phyloP scores from a whole-genome alignment of 2,329 filamentous ascomycete genomes.

The Curvularia eragrostidis region DNA sequence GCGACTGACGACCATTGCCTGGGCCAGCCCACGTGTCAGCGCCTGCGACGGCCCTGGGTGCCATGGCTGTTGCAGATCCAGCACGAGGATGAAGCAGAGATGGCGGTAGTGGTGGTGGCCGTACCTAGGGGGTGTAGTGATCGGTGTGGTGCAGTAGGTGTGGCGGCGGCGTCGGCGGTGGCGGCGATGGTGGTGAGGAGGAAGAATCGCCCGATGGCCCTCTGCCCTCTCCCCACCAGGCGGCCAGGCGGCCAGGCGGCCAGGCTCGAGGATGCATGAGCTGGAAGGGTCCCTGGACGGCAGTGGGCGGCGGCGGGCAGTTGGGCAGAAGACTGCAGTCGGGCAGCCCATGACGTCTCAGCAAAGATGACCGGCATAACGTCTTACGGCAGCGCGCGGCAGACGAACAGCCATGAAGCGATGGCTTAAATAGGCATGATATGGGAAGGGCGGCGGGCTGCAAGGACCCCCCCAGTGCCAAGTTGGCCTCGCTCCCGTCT shows the following conservation, averaged over 20 bases:
- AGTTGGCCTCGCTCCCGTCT: constrained; percentile 9
- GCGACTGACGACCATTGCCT: constrained; percentile 13
- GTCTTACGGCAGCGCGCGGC: constrained; percentile 9
- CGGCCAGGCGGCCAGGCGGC: no score
- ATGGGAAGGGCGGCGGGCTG: constrained; percentile 4
- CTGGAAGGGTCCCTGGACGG: no score
- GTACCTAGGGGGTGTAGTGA: no score
- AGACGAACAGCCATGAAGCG: constrained; percentile 4
- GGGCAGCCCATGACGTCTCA: background rate
- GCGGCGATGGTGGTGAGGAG: background rate
- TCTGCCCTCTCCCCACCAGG: no score
- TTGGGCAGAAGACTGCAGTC: no score
- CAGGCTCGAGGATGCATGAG: no score
- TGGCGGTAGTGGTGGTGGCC: constrained; percentile 2
- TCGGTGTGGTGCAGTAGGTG: no score
- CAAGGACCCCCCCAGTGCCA: constrained; percentile 16
- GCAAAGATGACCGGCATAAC: constrained; percentile 6
- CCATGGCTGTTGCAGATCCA: constrained; percentile 7
- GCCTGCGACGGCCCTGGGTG: constrained; percentile 7
- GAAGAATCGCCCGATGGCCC: background rate
- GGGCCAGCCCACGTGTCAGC: constrained; percentile 30
- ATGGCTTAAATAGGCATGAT: constrained; percentile 14
- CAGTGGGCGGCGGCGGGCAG: no score
- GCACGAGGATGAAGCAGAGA: background rate
- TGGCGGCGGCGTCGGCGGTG: no score